Evolutionary conservation across 257 asterid genomes (phyloP), one percentile per base, ranked within the genome.

Genomic region (Solanum infundibuliforme): DNA sequence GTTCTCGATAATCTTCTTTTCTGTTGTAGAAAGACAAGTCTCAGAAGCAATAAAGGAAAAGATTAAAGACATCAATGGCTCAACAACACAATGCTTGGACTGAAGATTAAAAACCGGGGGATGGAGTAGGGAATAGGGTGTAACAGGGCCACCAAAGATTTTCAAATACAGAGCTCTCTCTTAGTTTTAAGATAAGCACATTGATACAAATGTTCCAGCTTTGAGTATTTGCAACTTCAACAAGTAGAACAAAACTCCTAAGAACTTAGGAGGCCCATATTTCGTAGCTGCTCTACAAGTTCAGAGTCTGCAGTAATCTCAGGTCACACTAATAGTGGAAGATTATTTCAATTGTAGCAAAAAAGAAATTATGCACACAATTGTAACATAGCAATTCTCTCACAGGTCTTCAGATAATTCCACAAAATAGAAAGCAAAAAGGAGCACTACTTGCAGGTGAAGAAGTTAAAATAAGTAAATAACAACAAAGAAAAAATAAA

Each of bases 1-100:
- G 73, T 66, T 79, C 83, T 93, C 90, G 4, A 91, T 93, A 31
- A 92, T 90, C 91, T 93, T 93, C 93, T 92, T 93, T 89, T 90
- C 93, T 92, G 93, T 83, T 41, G 76, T n/a, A 88, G 14, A 83
- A 43, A 86, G 35, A 85, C 55, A 11, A 81, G 31, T 74, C 85
- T 88, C 72, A 88, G 87, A 29, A 29, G n/a, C 85, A 81, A 46
- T 16, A 43, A 81, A 29, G 43, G 20, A 16, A 18, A 46, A 29
- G 18, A 16, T 29, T 81, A 18, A 27, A 48, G 82, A 48, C 85
- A 81, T 29, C 29, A 82, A 46, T 20, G 29, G 29, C 14, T 48
- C 25, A 48, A 48, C 41, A 18, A 48, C 41, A 81, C 38, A 46
- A 48, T 5, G 65, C 11, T 65, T 9, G 29, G 7, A 81, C 41